Base-by-base conservation (phyloP, 139 green algal genomes). In the Trebouxia sp. region DNA sequence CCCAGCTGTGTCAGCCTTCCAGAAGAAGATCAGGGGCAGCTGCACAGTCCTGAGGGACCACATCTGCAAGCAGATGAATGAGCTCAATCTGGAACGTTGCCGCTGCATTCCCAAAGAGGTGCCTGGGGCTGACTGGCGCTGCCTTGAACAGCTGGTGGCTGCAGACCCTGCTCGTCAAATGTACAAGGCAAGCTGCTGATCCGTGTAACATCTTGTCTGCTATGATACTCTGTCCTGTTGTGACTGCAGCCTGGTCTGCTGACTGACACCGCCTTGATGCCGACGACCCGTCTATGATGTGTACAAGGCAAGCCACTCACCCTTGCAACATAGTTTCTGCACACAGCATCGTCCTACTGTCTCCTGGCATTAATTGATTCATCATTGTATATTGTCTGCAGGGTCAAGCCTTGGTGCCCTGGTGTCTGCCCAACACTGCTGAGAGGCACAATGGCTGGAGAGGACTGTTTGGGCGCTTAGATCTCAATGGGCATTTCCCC, bases 371-470 rank as follows among this genome's bases (percentile, higher is more conserved):
- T 5, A 45, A 42, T 20, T 28, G 5, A n/a, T 26, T 39, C 26
- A 41, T 41, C 3, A 76, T 84, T 76, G 22, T 87, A 24, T 43
- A 24, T 32, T 69, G 75, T 38, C 12, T 69, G 35, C 84, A 97
- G 91, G 90, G 92, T 45, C 88, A 95, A 81, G 83, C 90, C 8
- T 86, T 99, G 58, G 93, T 99, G 65, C 96, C 96, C 11, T 99
- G 95, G 95, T 99, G 96, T 88, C 91, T 99, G 80, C 95, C 96
- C 83, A 97, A 98, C 90, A 99, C 96, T 6, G 92, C 91, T 15
- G 91, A 94, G 80, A 86, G 95, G 38, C 96, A 99, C 88, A 99
- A 99, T 86, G 91, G 94, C 80, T 99, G 96, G 96, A 89, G 97
- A 15, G 96, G 96, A 24, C 89, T 99, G 76, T 99, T 97, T 86